Conservation (phyloP, 2,329 filamentous ascomycete genomes). For the Colletotrichum lini region DNA sequence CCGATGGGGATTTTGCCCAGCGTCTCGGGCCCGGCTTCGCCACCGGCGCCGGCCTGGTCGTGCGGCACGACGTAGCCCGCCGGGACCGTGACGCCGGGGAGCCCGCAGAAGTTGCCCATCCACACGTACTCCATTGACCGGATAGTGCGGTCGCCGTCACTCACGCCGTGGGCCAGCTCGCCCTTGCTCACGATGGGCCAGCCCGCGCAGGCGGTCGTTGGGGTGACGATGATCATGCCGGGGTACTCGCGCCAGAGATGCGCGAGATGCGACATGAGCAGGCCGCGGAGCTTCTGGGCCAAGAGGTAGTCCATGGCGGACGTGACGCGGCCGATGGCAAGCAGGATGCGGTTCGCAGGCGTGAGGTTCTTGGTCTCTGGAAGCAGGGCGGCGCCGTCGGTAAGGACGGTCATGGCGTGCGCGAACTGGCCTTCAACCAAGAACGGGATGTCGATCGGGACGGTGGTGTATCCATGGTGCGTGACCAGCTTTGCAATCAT, state of each 20-base stretch:
- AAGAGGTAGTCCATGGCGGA: constrained; percentile 77
- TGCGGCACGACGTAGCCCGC: constrained; percentile 60
- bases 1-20: constrained; percentile 64
- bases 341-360: constrained; percentile 74
- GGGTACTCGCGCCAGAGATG: constrained; percentile 76
- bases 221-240: constrained; percentile 79
- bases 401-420: constrained; percentile 81
- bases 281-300: constrained; percentile 77
- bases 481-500: constrained; percentile 68
- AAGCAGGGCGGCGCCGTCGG: constrained; percentile 68
- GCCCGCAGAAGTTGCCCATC: constrained; percentile 66
- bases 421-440: constrained; percentile 76
- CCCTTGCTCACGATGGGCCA: constrained; percentile 56
- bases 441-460: constrained; percentile 72
- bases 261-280: constrained; percentile 80
- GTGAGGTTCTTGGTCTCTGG: constrained; percentile 66
- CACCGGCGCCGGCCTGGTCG: constrained; percentile 48
- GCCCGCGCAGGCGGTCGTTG: constrained; percentile 70
- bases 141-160: constrained; percentile 62
- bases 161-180: constrained; percentile 59
- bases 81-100: constrained; percentile 62
- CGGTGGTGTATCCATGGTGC: constrained; percentile 65
- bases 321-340: constrained; percentile 74
- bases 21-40: constrained; percentile 51
- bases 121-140: constrained; percentile 65